Evolutionary conservation across 768 basidiomycete species (phyloP), one percentile per base, ranked within the genome.

Genomic region (Punctularia strigosozonata): DNA sequence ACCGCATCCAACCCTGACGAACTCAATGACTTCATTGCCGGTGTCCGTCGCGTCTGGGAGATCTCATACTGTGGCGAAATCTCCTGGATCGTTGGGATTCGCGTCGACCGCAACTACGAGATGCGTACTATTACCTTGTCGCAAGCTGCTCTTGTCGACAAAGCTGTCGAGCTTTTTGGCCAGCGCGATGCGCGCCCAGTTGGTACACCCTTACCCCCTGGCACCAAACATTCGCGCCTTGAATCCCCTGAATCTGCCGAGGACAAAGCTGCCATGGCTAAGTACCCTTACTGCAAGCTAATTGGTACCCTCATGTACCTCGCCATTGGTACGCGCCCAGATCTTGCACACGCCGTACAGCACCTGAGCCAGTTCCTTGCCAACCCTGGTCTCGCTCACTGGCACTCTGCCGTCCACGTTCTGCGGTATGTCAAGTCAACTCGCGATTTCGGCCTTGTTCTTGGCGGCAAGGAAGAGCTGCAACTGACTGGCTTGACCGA

Each of bases 141-240:
- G n/a, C n/a, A n/a, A n/a, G n/a, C n/a, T n/a, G n/a, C n/a, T n/a
- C 61, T 58, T 40, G 55, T 65, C 42, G 47, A 58, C 42, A 43
- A 56, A 5, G 47, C 56, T 37, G 14, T 58, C 5, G 7, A 22
- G 0, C 42, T 53, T 7, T 59, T 53, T 43, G 40, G 50, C 31
- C 42, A 59, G 13, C 38, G 41, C 12, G 50, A 60, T 31, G 25
- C 43, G 8, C 49, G 51, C 38, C 57, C 58, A 15, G 35, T 41
- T 7, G 49, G 31, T 4, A 56, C 34, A 25, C 59, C 50, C 39
- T 22, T 37, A 23, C 2, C 25, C 3, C 13, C 2, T 4, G 18
- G 36, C 20, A 3, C 25, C 22, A 14, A 20, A 4, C 36, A 22
- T 23, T 3, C 3, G 3, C 36, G 22, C 3, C 36, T 20, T n/a